These are phyloP conservation scores for Globisporangium megalacanthum DNA, from an alignment of 352 stramenopile genomes.

Conservation along the genomic window DNA sequence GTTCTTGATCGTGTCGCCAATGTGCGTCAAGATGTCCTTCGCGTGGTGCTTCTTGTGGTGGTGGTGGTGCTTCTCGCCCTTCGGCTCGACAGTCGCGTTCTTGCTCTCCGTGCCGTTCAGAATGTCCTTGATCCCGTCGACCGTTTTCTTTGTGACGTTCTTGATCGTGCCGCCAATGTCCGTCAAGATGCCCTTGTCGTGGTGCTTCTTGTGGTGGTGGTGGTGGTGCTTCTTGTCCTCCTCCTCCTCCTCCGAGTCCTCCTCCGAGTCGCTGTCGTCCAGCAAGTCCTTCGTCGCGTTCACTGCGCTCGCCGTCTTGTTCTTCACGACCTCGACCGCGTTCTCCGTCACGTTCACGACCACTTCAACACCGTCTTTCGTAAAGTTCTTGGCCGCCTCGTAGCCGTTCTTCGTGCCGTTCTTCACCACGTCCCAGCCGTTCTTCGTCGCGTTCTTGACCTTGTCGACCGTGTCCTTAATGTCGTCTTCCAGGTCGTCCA, in stretches of 20 bases:
- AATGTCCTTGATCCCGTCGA: conserved; percentile 4
- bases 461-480: conserved; percentile 1
- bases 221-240: not conserved
- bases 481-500: not conserved
- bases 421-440: not conserved
- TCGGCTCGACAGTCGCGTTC: too few species aligned
- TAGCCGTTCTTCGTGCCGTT: not conserved
- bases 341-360: conserved; percentile 10
- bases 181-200: conserved; percentile 10
- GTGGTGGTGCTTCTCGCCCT: conserved; percentile 7
- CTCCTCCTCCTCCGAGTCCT: conserved; percentile 16
- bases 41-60: conserved; percentile 8
- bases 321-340: not conserved
- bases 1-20: conserved; percentile 17
- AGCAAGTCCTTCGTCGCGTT: not conserved
- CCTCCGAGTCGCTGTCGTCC: conserved; percentile 19
- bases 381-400: conserved; percentile 1
- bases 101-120: conserved; percentile 14
- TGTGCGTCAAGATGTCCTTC: conserved; percentile 9
- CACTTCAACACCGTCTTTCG: conserved; percentile 10
- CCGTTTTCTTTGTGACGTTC: not conserved
- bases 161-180: conserved; percentile 18
- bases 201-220: conserved; percentile 6
- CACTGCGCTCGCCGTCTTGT: not conserved
- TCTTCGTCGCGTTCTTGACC: conserved; percentile 7